A percentile compares a stretch with the other conserved stretches of the same genome.
Conservation (phyloP, 2,329 filamentous ascomycete species). For the Calonectria ilicicola region DNA sequence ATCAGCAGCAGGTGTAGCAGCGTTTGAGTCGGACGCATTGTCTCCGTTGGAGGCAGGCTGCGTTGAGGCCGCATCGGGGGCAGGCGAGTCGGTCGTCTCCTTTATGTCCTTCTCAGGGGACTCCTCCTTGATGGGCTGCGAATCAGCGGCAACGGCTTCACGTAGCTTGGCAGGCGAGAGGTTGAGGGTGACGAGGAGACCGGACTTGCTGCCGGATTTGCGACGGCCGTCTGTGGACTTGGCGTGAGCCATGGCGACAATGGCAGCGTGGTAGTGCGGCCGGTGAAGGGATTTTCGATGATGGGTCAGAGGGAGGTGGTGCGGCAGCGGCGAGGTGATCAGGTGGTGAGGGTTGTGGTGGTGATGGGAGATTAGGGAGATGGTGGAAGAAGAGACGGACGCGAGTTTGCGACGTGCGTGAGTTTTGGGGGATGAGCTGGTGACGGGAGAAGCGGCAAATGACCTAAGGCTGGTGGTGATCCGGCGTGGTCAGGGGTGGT, state of each 20-base stretch:
- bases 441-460: constrained; percentile 44
- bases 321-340: constrained; percentile 22
- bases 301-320: constrained; percentile 24
- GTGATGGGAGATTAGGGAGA: constrained; percentile 25
- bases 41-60: constrained; percentile 61
- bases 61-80: constrained; percentile 52
- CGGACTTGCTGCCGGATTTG: constrained; percentile 52
- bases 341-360: constrained; percentile 27
- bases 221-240: constrained; percentile 51
- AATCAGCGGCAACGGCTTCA: constrained; percentile 57
- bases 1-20: constrained; percentile 67
- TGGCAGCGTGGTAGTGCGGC: neutral
- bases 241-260: constrained; percentile 48
- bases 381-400: constrained; percentile 21
- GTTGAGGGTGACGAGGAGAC: constrained; percentile 64
- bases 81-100: constrained; percentile 59
- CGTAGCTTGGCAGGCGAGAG: constrained; percentile 64
- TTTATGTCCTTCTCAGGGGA: constrained; percentile 52
- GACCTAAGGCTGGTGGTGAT: constrained; percentile 43
- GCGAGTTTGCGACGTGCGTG: constrained; percentile 24
- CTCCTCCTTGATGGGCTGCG: constrained; percentile 55
- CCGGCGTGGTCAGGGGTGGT: constrained; percentile 46
- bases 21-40: constrained; percentile 69
- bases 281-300: constrained; percentile 16
- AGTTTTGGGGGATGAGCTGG: constrained; percentile 38